Conservation (phyloP, 768 basidiomycete genomes). For the Leucocoprinus leucothites region DNA sequence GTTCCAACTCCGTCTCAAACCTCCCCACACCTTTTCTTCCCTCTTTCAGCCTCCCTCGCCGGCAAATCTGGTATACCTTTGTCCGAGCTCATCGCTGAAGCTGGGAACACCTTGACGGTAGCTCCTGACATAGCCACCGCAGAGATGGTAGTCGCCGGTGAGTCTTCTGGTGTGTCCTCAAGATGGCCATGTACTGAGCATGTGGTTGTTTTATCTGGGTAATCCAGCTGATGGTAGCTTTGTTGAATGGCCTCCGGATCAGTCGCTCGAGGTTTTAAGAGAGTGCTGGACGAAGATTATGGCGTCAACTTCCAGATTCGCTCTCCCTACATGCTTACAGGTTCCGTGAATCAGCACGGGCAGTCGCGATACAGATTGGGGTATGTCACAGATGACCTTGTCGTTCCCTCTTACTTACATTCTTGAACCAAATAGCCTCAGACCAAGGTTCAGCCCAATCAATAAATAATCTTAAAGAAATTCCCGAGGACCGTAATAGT, state of each 20-base stretch:
- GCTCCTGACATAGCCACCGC: conserved; percentile 51
- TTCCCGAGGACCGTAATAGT: too few relatives aligned
- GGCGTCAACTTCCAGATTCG: conserved; percentile 66
- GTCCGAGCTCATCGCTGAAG: conserved; percentile 37
- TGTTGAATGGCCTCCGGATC: conserved; percentile 78
- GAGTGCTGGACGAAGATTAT: conserved; percentile 63
- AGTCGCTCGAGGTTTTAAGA: conserved; percentile 76
- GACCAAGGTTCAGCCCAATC: too few relatives aligned
- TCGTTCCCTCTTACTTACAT: too few relatives aligned
- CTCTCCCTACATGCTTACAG: conserved; percentile 82
- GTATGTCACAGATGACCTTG: too few relatives aligned
- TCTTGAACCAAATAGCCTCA: too few relatives aligned
- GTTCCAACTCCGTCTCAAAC: background rate
- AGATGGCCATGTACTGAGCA: background rate
- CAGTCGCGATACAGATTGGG: conserved; percentile 75
- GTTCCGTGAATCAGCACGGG: conserved; percentile 78
- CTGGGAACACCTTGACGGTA: conserved; percentile 31
- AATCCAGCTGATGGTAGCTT: conserved; percentile 64
- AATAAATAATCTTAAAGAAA: too few relatives aligned
- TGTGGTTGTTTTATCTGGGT: background rate
- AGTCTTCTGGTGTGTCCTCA: conserved; percentile 21
- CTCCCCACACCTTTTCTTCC: conserved; percentile 3
- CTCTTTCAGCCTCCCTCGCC: conserved; percentile 6
- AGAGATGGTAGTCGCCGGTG: conserved; percentile 59
- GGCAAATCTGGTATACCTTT: conserved; percentile 29